Conservation (phyloP, 2,329 filamentous ascomycete genomes). For the Pseudocercospora musae region DNA sequence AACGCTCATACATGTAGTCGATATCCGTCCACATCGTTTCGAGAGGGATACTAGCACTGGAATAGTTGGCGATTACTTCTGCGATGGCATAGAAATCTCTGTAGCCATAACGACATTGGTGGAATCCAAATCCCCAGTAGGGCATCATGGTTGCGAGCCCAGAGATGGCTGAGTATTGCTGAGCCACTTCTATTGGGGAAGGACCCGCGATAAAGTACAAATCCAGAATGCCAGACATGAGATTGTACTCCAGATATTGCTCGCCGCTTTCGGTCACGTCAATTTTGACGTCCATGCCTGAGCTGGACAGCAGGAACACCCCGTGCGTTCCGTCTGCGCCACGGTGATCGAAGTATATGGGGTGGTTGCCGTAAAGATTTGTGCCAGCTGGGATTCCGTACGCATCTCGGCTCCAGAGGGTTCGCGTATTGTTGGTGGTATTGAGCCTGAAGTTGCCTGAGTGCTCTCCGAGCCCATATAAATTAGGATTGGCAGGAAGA, state of each 20-base stretch:
- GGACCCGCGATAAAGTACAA: constrained; percentile 52
- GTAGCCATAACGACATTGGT: constrained; percentile 46
- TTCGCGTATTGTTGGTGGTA: constrained; percentile 66
- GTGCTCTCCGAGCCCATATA: constrained; percentile 78
- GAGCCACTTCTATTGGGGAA: constrained; percentile 44
- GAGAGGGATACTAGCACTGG: constrained; percentile 61
- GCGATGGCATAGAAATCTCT: constrained; percentile 62
- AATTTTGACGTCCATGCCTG: constrained; percentile 73
- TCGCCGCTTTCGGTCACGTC: constrained; percentile 53
- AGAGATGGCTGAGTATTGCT: constrained; percentile 49
- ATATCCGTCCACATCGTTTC: constrained; percentile 69
- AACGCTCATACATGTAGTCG: constrained; percentile 40
- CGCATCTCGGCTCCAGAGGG: constrained; percentile 66
- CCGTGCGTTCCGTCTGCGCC: constrained; percentile 54
- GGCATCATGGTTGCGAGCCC: constrained; percentile 49
- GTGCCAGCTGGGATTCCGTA: constrained; percentile 58
- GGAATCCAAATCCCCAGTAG: constrained; percentile 52
- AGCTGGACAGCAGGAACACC: constrained; percentile 68
- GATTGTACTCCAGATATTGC: constrained; percentile 76
- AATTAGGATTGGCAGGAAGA: constrained; percentile 63
- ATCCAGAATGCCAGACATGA: constrained; percentile 71
- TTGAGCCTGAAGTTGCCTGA: constrained; percentile 57
- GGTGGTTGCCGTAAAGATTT: constrained; percentile 71
- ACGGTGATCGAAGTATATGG: constrained; percentile 70
- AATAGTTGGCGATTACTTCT: constrained; percentile 64